phyloP scores from a whole-genome alignment of 352 stramenopile species.

The Phytophthora capsici region DNA sequence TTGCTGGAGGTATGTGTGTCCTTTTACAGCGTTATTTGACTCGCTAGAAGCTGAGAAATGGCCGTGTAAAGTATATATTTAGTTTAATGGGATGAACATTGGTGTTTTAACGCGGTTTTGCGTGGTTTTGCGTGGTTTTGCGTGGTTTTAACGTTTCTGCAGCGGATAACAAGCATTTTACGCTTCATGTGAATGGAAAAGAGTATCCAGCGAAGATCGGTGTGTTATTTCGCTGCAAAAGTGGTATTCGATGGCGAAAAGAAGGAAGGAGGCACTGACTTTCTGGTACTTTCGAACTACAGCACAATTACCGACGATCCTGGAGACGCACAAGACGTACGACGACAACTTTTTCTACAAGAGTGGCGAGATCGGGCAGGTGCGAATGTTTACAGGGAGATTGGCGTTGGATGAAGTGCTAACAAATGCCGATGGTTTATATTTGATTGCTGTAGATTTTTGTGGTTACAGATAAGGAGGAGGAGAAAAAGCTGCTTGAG shows the following conservation, averaged over 20 bases:
- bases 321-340: conserved; percentile 92
- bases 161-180: conserved; percentile 91
- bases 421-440: background rate
- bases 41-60: conserved; percentile 12
- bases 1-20: conserved; percentile 63
- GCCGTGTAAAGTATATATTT: background rate
- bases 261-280: background rate
- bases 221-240: conserved; percentile 58
- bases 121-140: conserved; percentile 2
- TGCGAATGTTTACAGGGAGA: conserved; percentile 7
- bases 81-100: background rate
- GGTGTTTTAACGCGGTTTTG: conserved; percentile 9
- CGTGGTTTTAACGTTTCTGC: conserved; percentile 5
- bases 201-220: conserved; percentile 84
- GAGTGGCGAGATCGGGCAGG: conserved; percentile 87
- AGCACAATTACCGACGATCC: conserved; percentile 86
- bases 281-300: conserved; percentile 5
- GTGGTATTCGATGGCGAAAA: background rate
- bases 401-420: background rate
- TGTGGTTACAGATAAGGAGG: conserved; percentile 80
- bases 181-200: conserved; percentile 73
- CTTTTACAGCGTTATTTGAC: background rate
- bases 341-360: conserved; percentile 92
- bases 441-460: conserved; percentile 65
- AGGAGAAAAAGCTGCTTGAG: conserved; percentile 72